Evolutionary conservation across 768 basidiomycete species (phyloP).

Genomic region (Melanogaster broomeanus): DNA sequence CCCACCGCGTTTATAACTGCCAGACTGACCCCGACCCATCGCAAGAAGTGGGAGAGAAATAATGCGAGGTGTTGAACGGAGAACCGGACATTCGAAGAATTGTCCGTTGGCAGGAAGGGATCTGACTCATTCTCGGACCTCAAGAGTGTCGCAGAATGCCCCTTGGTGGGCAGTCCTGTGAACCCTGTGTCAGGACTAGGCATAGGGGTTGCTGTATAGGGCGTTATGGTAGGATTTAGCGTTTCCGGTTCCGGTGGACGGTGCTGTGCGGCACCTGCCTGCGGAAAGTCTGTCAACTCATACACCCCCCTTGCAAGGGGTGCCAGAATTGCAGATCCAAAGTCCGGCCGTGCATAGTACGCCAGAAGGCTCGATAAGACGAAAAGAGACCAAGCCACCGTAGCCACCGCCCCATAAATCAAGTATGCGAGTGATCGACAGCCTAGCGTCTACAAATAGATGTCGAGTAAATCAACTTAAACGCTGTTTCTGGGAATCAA

Average conservation of each 20-base stretch:
- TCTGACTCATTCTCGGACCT: no score
- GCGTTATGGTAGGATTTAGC: no score
- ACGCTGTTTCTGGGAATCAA: background rate
- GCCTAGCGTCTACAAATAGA: slow-evolving; percentile 26
- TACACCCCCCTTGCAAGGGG: no score
- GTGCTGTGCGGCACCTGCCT: background rate
- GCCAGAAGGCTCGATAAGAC: slow-evolving; percentile 29
- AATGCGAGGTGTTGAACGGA: no score
- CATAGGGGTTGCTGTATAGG: no score
- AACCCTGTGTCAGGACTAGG: no score
- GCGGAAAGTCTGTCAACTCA: no score
- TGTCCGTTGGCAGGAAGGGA: background rate
- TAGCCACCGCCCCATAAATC: slow-evolving; percentile 31
- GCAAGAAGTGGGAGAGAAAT: slow-evolving; percentile 15
- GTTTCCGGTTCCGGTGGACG: no score
- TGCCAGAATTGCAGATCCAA: background rate
- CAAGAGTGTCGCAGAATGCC: no score
- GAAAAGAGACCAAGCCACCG: slow-evolving; percentile 30
- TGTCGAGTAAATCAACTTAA: background rate
- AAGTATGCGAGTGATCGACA: slow-evolving; percentile 36
- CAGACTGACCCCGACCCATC: slow-evolving; percentile 28
- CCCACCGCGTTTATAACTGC: slow-evolving; percentile 30
- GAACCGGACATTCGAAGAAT: background rate
- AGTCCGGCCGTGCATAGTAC: slow-evolving; percentile 15
- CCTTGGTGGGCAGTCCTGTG: no score